Conservation (phyloP, 2,329 filamentous ascomycete genomes). For the Cordyceps pruinosa region DNA sequence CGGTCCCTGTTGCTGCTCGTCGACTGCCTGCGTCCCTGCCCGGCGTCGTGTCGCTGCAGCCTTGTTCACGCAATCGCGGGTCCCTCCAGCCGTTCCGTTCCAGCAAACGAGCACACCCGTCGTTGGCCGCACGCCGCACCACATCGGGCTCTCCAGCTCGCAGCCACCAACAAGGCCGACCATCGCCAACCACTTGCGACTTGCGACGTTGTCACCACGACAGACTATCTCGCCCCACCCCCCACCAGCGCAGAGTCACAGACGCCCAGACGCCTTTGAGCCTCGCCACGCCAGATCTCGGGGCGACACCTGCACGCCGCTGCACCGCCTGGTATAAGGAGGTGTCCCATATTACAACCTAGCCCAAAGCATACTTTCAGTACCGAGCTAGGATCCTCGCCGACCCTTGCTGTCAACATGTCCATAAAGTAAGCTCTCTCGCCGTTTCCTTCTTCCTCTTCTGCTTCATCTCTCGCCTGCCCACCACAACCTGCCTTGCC, state of each 20-base stretch:
- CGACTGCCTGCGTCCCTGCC: background rate
- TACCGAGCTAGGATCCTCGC: slow-evolving; percentile 24
- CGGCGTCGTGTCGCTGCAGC: background rate
- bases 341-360: slow-evolving; percentile 10
- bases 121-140: background rate
- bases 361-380: slow-evolving; percentile 16
- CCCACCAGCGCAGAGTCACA: slow-evolving; percentile 8
- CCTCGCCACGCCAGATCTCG: slow-evolving; percentile 9
- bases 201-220: background rate
- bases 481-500: slow-evolving; percentile 8
- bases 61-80: background rate
- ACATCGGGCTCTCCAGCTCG: background rate
- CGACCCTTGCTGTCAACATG: slow-evolving; percentile 36
- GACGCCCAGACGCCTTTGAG: slow-evolving; percentile 9
- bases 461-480: slow-evolving; percentile 12
- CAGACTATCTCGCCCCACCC: slow-evolving; percentile 8
- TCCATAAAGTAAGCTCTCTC: slow-evolving; percentile 45
- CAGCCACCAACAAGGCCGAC: background rate
- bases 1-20: background rate
- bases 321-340: slow-evolving; percentile 1
- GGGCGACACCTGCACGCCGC: slow-evolving; percentile 5
- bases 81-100: background rate
- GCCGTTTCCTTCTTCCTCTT: slow-evolving; percentile 7
- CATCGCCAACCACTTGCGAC: slow-evolving; percentile 9
- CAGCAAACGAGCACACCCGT: background rate